Percentiles rank a stretch among this genome's conserved stretches.
phyloP scores from a whole-genome alignment of 257 asterid genomes.

The Euphrasia confusa region DNA sequence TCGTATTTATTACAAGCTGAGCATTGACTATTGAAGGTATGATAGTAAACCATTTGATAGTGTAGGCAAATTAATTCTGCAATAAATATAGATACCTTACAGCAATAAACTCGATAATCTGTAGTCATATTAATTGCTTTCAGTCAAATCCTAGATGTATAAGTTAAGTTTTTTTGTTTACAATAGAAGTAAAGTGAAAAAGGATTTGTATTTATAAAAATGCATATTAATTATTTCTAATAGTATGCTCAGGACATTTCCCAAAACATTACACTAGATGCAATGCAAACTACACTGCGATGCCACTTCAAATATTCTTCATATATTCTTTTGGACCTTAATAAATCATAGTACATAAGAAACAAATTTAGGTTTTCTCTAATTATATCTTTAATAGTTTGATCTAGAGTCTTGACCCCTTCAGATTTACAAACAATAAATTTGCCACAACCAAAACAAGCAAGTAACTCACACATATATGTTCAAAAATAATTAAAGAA shows the following conservation, averaged over 20 bases:
- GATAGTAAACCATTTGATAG: background rate
- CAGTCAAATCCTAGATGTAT: background rate
- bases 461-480: no score
- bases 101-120: background rate
- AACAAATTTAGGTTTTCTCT: constrained; percentile 6
- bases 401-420: background rate
- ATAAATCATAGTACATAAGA: constrained; percentile 1
- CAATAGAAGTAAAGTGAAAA: background rate
- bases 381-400: background rate
- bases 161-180: background rate
- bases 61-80: background rate
- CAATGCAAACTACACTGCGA: background rate
- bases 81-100: background rate
- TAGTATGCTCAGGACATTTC: background rate
- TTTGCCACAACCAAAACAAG: constrained; percentile 8
- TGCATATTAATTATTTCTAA: background rate
- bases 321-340: constrained; percentile 3
- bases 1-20: background rate
- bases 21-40: background rate
- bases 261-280: background rate
- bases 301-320: background rate
- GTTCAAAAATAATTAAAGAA: background rate
- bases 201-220: background rate
- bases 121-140: background rate
- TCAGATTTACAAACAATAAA: background rate